A percentile compares a stretch with the other conserved stretches of the same genome.
Evolutionary conservation across 495 filamentous ascomycete species (phyloP).

Genomic region (Hypoxylon fuscum): DNA sequence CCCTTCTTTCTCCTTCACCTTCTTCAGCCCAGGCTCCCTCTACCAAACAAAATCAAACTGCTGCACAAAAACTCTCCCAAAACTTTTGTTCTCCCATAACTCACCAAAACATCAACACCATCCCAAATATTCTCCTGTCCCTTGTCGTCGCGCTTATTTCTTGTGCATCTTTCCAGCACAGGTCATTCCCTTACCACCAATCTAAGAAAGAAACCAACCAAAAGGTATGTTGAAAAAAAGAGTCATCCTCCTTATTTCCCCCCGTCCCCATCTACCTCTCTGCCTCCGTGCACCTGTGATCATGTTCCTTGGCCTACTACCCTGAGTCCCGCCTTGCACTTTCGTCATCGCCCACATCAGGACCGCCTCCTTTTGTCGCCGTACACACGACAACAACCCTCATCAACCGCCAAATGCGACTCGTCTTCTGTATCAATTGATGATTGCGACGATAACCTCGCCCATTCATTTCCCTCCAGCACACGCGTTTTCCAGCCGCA

Average conservation of each 20-base stretch:
- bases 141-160: constrained; percentile 40
- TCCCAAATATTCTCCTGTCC: constrained; percentile 43
- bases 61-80: constrained; percentile 54
- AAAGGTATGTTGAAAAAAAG: constrained; percentile 30
- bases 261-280: no score
- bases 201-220: constrained; percentile 9
- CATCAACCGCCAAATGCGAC: constrained; percentile 31
- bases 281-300: constrained; percentile 25
- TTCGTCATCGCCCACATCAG: constrained; percentile 42
- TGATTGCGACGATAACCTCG: constrained; percentile 34
- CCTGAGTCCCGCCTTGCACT: constrained; percentile 39
- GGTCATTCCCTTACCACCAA: constrained; percentile 23
- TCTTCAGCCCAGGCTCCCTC: constrained; percentile 21
- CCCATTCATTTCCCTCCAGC: constrained; percentile 22
- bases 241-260: constrained; percentile 13
- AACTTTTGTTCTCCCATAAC: constrained; percentile 49
- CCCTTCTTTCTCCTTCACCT: constrained; percentile 32
- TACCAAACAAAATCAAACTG: constrained; percentile 33
- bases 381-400: constrained; percentile 34
- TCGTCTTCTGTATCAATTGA: constrained; percentile 38
- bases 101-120: constrained; percentile 48
- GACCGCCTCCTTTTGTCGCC: constrained; percentile 29
- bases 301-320: constrained; percentile 41
- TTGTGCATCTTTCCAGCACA: constrained; percentile 50
- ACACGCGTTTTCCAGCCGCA: constrained; percentile 41